Evolutionary conservation across 78 protist species (phyloP).

Genomic region (Dictyostelium capitatum): DNA sequence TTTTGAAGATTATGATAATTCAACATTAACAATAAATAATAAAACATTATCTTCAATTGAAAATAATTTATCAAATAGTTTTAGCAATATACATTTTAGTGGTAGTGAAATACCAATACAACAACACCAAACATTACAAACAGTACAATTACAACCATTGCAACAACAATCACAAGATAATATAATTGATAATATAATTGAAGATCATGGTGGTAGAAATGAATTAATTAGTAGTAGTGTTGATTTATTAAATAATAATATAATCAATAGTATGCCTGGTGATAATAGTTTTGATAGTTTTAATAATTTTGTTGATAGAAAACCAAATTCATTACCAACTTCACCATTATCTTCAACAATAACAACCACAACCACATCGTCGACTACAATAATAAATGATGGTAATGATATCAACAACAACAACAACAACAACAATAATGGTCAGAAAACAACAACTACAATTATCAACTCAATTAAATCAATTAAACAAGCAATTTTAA

Average conservation of each 20-base stretch:
- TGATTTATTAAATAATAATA: not conserved
- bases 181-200: not conserved
- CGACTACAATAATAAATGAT: not conserved
- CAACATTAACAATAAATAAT: not conserved
- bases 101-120: not conserved
- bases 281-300: conserved; percentile 12
- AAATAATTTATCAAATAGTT: not conserved
- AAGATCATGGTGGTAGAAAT: not conserved
- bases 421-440: not conserved
- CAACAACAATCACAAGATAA: not conserved
- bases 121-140: not conserved
- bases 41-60: not conserved
- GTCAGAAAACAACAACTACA: not conserved
- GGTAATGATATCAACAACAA: not conserved
- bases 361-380: not conserved
- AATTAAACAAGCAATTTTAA: conserved; percentile 11
- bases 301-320: not conserved
- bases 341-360: not conserved
- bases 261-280: conserved; percentile 2
- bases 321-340: not conserved
- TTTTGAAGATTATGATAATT: conserved; percentile 34
- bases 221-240: not conserved
- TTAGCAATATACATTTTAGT: not conserved
- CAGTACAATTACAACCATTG: not conserved
- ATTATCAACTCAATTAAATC: not conserved